These are phyloP conservation scores for Daldinia concentrica DNA, from an alignment of 495 filamentous ascomycete species.

Conservation along the genomic window DNA sequence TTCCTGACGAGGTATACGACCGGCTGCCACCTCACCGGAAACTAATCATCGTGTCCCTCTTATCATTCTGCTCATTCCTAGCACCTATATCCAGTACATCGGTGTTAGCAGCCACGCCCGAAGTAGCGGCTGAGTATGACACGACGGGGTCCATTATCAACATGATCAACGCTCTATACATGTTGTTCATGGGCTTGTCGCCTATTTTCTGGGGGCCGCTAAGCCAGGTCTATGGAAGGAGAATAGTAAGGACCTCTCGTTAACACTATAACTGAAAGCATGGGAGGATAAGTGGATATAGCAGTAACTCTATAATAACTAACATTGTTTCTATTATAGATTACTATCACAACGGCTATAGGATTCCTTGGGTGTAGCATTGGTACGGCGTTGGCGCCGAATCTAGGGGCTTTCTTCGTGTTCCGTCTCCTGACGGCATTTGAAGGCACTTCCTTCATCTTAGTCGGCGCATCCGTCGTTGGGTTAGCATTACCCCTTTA, in stretches of 20 bases:
- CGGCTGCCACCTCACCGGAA: conserved; percentile 66
- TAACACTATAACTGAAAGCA: background rate
- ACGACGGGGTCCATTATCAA: conserved; percentile 74
- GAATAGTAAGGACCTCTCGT: conserved; percentile 56
- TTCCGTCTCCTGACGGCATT: conserved; percentile 76
- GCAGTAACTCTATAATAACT: background rate
- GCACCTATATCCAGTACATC: conserved; percentile 74
- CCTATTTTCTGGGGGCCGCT: conserved; percentile 74
- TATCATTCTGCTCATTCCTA: conserved; percentile 73
- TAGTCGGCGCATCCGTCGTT: conserved; percentile 71
- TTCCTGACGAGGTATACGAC: conserved; percentile 60
- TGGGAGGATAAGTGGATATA: background rate
- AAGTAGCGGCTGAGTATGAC: conserved; percentile 68
- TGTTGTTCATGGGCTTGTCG: conserved; percentile 74
- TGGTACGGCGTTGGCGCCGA: conserved; percentile 72
- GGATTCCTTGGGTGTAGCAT: conserved; percentile 71
- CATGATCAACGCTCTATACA: conserved; percentile 73
- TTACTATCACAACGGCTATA: conserved; percentile 63
- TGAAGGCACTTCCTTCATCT: conserved; percentile 74
- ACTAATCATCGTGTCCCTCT: conserved; percentile 66
- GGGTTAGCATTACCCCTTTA: conserved; percentile 43
- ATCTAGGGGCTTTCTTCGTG: conserved; percentile 71
- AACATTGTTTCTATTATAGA: conserved; percentile 48
- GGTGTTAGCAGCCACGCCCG: conserved; percentile 73
- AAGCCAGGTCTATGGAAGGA: conserved; percentile 71